Evolutionary conservation across 2,329 filamentous ascomycete genomes (phyloP).

Genomic region (Aspergillus unguis): DNA sequence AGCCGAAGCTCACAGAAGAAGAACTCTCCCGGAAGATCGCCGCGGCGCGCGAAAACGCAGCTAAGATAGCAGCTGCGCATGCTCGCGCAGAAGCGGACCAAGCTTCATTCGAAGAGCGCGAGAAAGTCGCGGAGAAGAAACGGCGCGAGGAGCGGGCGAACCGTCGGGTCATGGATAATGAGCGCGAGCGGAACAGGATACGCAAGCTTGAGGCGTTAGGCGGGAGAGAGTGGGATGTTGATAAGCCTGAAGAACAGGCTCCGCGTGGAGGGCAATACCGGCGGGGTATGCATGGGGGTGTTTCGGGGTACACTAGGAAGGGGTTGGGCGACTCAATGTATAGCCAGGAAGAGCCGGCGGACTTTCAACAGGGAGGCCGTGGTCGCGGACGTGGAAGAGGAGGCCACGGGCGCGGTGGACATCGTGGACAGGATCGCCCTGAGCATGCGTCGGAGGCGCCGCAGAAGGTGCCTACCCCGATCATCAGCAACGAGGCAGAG

Average conservation of each 20-base stretch:
- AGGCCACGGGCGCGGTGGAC: slow-evolving; percentile 28
- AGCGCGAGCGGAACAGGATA: slow-evolving; percentile 59
- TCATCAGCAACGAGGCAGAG: slow-evolving; percentile 30
- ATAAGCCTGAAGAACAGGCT: slow-evolving; percentile 58
- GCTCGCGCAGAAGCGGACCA: slow-evolving; percentile 66
- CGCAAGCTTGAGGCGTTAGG: slow-evolving; percentile 58
- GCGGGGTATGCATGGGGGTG: slow-evolving; percentile 52
- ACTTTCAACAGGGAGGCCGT: slow-evolving; percentile 14
- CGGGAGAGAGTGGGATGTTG: slow-evolving; percentile 61
- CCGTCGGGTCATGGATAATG: slow-evolving; percentile 58
- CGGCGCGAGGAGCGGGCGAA: slow-evolving; percentile 51
- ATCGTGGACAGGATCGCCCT: slow-evolving; percentile 20
- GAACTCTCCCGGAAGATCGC: slow-evolving; percentile 61
- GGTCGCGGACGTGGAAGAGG: slow-evolving; percentile 31
- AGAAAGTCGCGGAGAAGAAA: slow-evolving; percentile 56
- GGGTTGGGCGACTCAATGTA: slow-evolving; percentile 19
- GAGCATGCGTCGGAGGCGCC: slow-evolving; percentile 18
- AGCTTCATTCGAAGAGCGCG: slow-evolving; percentile 61
- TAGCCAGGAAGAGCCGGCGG: slow-evolving; percentile 10
- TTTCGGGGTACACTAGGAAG: slow-evolving; percentile 37
- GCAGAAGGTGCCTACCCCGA: slow-evolving; percentile 16
- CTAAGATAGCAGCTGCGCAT: slow-evolving; percentile 58
- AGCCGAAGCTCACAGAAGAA: slow-evolving; percentile 63
- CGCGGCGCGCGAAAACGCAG: slow-evolving; percentile 60
- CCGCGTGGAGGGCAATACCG: slow-evolving; percentile 44